A percentile compares a stretch with the other conserved stretches of the same genome.
Conservation (phyloP, 139 green algal species). For the Spirogloea muscicola region DNA sequence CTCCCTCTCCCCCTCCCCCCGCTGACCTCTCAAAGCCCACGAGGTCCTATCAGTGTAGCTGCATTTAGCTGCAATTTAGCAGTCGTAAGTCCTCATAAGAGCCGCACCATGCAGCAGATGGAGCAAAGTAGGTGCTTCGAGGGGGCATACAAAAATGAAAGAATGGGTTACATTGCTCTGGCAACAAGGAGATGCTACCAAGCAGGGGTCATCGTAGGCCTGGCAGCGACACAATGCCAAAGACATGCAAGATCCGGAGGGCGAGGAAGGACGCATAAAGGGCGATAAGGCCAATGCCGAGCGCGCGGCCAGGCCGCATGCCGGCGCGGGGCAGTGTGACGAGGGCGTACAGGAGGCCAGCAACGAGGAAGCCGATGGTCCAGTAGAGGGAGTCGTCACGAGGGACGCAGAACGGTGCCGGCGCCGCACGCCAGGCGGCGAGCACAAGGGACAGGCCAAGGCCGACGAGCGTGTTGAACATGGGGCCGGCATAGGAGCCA, state of each 20-base stretch:
- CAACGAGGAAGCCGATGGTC: constrained; percentile 33
- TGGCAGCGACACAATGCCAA: constrained; percentile 12
- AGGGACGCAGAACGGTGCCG: constrained; percentile 14
- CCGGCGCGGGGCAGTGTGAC: constrained; percentile 1
- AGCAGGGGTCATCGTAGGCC: too few relatives aligned
- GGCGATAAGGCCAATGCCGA: constrained; percentile 22
- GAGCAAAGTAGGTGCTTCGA: too few relatives aligned
- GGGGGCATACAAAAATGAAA: too few relatives aligned
- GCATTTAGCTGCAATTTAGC: too few relatives aligned
- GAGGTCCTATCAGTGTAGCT: too few relatives aligned
- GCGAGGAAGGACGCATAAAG: constrained; percentile 29
- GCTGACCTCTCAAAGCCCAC: too few relatives aligned
- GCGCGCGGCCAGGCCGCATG: constrained; percentile 10
- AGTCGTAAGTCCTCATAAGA: too few relatives aligned
- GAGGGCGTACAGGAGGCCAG: constrained; percentile 12
- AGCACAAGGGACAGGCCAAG: constrained; percentile 38
- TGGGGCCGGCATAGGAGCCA: constrained; percentile 54
- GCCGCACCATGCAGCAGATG: too few relatives aligned
- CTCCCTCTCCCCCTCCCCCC: too few relatives aligned
- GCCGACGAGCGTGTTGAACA: constrained; percentile 60
- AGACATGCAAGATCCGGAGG: constrained; percentile 15
- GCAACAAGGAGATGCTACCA: too few relatives aligned
- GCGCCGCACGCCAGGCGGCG: constrained; percentile 6
- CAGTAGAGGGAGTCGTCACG: constrained; percentile 17
- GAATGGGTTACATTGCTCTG: too few relatives aligned